Percentiles rank a stretch among this genome's conserved stretches.
Conservation (phyloP, 169 alveolate genomes). For the Theileria orientalis region DNA sequence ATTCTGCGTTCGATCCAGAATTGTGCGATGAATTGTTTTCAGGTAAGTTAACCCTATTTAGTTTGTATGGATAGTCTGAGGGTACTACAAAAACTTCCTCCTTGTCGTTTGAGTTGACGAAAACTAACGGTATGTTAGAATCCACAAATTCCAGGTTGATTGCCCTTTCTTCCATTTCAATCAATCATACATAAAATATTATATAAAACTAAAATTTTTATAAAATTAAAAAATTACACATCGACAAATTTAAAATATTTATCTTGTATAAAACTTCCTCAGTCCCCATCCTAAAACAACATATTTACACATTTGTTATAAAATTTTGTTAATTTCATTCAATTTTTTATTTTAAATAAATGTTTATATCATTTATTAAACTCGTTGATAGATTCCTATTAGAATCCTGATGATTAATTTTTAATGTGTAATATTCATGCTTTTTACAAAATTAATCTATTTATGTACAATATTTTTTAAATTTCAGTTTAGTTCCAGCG, state of each 20-base stretch:
- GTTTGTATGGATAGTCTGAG: constrained; percentile 57
- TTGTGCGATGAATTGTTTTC: constrained; percentile 6
- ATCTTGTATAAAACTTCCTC: not conserved
- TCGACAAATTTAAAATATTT: not conserved
- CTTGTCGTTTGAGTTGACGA: constrained; percentile 35
- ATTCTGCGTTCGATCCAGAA: constrained; percentile 16
- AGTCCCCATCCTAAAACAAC: not conserved
- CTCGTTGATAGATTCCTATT: too few relatives aligned
- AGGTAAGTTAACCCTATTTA: not conserved
- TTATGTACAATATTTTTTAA: not conserved
- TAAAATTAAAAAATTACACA: not conserved
- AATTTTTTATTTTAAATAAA: too few relatives aligned
- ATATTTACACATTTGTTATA: too few relatives aligned
- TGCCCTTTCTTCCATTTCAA: constrained; percentile 3
- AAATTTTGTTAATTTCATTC: too few relatives aligned
- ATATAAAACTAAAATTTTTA: not conserved
- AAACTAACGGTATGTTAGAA: constrained; percentile 34
- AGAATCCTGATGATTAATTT: too few relatives aligned
- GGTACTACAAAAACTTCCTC: constrained; percentile 46
- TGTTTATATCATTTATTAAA: too few relatives aligned
- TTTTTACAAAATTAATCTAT: not conserved
- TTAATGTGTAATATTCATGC: too few relatives aligned
- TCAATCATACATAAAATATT: not conserved
- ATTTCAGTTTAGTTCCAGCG: constrained; percentile 7
- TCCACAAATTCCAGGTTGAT: not conserved